Base-by-base conservation (phyloP, 805 yeast species). In the Lachancea lanzarotensis region DNA sequence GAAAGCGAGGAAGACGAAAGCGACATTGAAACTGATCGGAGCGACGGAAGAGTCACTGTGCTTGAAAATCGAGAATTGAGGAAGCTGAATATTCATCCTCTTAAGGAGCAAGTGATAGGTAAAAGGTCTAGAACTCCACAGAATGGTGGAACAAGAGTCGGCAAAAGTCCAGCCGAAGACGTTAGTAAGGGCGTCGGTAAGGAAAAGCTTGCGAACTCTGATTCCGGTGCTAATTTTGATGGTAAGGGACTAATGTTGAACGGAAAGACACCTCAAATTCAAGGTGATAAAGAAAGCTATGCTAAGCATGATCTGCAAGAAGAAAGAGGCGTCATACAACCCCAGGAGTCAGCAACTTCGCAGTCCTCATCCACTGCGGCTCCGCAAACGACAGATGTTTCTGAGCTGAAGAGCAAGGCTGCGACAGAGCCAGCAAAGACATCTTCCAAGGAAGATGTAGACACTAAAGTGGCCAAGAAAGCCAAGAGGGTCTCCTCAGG, bases 61-160 rank as follows among this genome's bases (percentile, higher is more conserved):
- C 38, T 41, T 22, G 58, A 52, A 34, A 54, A 50, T 26, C 42
- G 48, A 17, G 40, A 49, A 6, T 38, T 51, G 8, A 52, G 45
- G 27, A 49, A 50, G 31, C 40, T 56, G 10, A 55, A 51, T 25
- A 47, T 56, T 3, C 60, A 51, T 45, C 57, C 58, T 16, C 43
- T 57, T 32, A 53, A 51, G 31, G 54, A 45, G 16, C 40, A 42
- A 16, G 47, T 47, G 12, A 43, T 43, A 12, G 46, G 46, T 16
- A 30, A 38, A n/a, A 35, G 36, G 3, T 25, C 36, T 11, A 17
- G n/a, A 22, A 7, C 42, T 19, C 12, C n/a, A 7, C 17, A 17
- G 12, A 30, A 31, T 13, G 35, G 27, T 10, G 20, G 30, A 20
- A 9, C 29, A 12, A 13, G 7, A 2, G 17, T 10, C 10, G 27